Conservation (phyloP, 2,329 filamentous ascomycete genomes). For the Botrytis tulipae region DNA sequence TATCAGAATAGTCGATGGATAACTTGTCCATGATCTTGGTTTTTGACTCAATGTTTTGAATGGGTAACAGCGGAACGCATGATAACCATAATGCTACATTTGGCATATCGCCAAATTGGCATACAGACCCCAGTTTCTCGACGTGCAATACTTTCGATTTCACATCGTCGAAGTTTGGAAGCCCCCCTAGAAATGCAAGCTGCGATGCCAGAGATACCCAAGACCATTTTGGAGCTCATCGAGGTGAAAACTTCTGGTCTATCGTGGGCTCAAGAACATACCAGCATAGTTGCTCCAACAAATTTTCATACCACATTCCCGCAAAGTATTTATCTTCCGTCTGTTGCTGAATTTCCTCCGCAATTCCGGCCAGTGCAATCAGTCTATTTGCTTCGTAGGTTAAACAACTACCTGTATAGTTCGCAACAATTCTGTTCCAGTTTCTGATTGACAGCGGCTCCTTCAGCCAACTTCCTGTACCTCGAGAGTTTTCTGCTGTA, state of each 20-base stretch:
- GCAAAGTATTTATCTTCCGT: neutral
- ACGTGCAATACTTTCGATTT: too few relatives aligned
- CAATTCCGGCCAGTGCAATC: neutral
- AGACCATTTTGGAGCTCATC: neutral
- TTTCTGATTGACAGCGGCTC: neutral
- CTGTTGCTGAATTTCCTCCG: neutral
- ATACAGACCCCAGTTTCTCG: neutral
- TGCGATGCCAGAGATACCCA: neutral
- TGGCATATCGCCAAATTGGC: neutral
- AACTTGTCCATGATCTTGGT: too few relatives aligned
- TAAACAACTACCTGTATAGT: neutral
- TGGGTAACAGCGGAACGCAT: neutral
- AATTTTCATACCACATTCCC: neutral
- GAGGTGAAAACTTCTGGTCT: neutral
- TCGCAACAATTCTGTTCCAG: neutral
- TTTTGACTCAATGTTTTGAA: rapidly evolving
- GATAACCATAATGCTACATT: neutral
- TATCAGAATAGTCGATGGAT: too few relatives aligned
- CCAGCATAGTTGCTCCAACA: neutral
- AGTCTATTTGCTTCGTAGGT: neutral
- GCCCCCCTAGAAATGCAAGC: too few relatives aligned
- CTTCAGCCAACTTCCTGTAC: neutral
- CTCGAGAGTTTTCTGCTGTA: too few relatives aligned
- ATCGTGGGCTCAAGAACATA: rapidly evolving
- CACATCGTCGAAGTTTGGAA: too few relatives aligned